Percentiles rank a stretch among this genome's conserved stretches.
Evolutionary conservation across 345 rosid species (phyloP).

Genomic region (Citrus trifoliata): DNA sequence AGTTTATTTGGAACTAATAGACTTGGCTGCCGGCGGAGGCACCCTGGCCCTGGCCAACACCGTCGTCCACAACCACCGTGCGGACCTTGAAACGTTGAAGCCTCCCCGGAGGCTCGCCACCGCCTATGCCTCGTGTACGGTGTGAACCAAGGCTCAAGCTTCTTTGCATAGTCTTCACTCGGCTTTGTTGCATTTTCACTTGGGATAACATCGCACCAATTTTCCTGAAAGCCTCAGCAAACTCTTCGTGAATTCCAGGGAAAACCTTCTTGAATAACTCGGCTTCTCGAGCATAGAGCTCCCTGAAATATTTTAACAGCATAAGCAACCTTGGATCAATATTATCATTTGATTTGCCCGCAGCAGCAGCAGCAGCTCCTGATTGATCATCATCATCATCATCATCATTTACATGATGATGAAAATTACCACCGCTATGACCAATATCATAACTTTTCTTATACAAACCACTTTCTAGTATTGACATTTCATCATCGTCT

Average conservation of each 20-base stretch:
- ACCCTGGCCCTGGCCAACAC: slow-evolving; percentile 6
- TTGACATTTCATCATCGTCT: background rate
- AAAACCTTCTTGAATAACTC: slow-evolving; percentile 35
- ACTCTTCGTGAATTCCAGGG: slow-evolving; percentile 25
- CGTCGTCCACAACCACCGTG: slow-evolving; percentile 19
- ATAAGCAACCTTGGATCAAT: slow-evolving; percentile 30
- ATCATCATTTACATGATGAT: background rate
- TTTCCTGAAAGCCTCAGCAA: slow-evolving; percentile 18
- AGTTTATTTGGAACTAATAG: background rate
- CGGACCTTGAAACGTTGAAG: slow-evolving; percentile 40
- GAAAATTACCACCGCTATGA: no score
- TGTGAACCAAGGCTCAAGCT: slow-evolving; percentile 43
- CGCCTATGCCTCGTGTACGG: slow-evolving; percentile 3
- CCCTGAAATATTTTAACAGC: slow-evolving; percentile 31
- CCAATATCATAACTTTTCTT: background rate
- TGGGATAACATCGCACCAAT: background rate
- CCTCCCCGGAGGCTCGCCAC: slow-evolving; percentile 19
- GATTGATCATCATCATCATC: background rate
- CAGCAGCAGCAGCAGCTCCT: background rate
- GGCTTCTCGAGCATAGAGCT: slow-evolving; percentile 27
- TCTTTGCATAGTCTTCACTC: slow-evolving; percentile 20
- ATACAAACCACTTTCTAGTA: slow-evolving; percentile 8
- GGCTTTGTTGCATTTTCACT: background rate
- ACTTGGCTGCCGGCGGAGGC: slow-evolving; percentile 1
- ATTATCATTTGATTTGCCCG: background rate